These are phyloP conservation scores for Paxillus rubicundulus DNA, from an alignment of 768 basidiomycete genomes.

Conservation along the genomic window DNA sequence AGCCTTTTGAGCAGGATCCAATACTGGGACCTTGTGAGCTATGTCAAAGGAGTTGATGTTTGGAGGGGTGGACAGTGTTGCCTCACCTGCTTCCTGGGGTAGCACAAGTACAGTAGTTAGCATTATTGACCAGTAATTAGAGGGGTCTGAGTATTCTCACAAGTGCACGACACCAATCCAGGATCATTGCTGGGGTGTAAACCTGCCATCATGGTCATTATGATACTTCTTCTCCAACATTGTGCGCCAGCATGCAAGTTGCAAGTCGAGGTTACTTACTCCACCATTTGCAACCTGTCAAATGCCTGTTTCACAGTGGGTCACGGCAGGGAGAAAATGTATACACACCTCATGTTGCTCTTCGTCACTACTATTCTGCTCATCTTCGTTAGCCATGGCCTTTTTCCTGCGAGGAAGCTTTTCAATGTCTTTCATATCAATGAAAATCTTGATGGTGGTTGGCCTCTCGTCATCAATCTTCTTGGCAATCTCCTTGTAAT, in stretches of 20 bases:
- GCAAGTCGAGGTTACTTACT: neutral
- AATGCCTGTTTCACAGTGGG: neutral
- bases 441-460: neutral
- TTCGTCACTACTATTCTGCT: neutral
- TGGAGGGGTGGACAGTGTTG: neutral
- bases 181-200: neutral
- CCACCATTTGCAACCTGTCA: neutral
- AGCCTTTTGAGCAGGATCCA: neutral
- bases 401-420: neutral
- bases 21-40: neutral
- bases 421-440: neutral
- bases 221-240: neutral
- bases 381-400: neutral
- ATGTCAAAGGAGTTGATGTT: conserved; percentile 6
- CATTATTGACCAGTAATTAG: neutral
- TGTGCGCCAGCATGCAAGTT: neutral
- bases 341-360: neutral
- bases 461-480: neutral
- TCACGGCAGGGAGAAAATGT: neutral
- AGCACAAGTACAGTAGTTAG: neutral
- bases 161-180: conserved; percentile 1
- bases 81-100: conserved; percentile 1
- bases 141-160: neutral
- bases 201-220: neutral
- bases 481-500: conserved; percentile 4